Conservation (phyloP, 148 eudicot genomes). For the Camellia lanceoleosa region DNA sequence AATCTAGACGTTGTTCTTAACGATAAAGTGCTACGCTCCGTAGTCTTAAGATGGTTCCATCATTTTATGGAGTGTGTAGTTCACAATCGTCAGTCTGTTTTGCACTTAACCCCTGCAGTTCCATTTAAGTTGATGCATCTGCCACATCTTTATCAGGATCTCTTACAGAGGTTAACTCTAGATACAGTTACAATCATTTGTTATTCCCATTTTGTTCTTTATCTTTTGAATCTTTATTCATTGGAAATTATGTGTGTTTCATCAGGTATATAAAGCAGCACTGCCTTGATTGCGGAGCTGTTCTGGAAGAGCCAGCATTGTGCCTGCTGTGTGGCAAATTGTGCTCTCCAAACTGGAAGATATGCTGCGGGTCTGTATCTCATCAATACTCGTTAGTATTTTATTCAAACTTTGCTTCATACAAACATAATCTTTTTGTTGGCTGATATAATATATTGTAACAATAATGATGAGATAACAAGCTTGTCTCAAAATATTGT, state of each 20-base stretch:
- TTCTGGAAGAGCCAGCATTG: slow-evolving; percentile 68
- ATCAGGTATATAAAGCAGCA: slow-evolving; percentile 77
- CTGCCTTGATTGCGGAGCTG: slow-evolving; percentile 59
- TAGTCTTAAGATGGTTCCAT: slow-evolving; percentile 56
- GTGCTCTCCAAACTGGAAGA: slow-evolving; percentile 83
- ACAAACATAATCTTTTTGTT: not conserved
- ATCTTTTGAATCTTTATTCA: not conserved
- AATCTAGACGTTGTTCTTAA: slow-evolving; percentile 54
- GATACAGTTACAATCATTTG: not conserved
- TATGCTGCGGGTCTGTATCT: slow-evolving; percentile 77
- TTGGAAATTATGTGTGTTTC: slow-evolving; percentile 3
- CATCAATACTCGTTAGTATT: not conserved
- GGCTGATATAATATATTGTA: not conserved
- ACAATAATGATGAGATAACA: not conserved
- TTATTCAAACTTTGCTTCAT: not conserved
- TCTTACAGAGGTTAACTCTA: slow-evolving; percentile 68
- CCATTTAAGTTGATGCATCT: slow-evolving; percentile 79
- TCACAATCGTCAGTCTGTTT: slow-evolving; percentile 25
- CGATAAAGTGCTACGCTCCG: slow-evolving; percentile 44
- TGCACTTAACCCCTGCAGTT: slow-evolving; percentile 59
- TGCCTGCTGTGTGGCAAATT: slow-evolving; percentile 89
- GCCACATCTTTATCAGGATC: slow-evolving; percentile 85
- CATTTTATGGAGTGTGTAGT: slow-evolving; percentile 54
- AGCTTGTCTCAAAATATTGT: too few species aligned
- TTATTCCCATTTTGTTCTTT: not conserved